Percentiles rank a stretch among this genome's conserved stretches.
These are phyloP conservation scores for Whalleya microplaca DNA, from an alignment of 2,329 filamentous ascomycete species.

Conservation along the genomic window DNA sequence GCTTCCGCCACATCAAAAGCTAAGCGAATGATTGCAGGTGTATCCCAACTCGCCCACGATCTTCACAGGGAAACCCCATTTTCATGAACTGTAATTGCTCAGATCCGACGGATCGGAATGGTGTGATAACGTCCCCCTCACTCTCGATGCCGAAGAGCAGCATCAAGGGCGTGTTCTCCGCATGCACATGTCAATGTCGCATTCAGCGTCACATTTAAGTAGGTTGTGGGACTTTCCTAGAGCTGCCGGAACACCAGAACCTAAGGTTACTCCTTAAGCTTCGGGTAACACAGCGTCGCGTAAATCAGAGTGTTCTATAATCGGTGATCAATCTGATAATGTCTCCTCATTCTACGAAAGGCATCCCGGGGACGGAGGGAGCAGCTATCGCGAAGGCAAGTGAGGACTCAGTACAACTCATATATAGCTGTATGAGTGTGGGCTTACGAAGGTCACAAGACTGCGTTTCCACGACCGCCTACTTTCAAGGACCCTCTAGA, in stretches of 20 bases:
- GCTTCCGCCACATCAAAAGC: background rate
- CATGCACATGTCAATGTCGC: background rate
- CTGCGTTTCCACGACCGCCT: conserved; percentile 21
- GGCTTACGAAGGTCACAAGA: conserved; percentile 7
- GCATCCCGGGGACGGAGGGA: background rate
- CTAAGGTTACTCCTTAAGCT: background rate
- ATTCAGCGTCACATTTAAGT: background rate
- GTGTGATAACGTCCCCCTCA: background rate
- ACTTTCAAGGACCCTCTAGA: conserved; percentile 36
- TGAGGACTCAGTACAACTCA: background rate
- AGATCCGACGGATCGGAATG: background rate
- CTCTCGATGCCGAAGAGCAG: background rate
- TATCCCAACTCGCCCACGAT: too few relatives aligned
- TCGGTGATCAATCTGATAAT: conserved; percentile 3
- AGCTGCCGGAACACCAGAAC: background rate
- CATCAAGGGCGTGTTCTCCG: background rate
- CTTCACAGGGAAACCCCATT: background rate
- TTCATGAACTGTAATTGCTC: background rate
- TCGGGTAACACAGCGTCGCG: background rate
- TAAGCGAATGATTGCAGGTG: too few relatives aligned
- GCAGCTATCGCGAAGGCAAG: conserved; percentile 18
- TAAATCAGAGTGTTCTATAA: background rate
- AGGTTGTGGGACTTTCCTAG: background rate
- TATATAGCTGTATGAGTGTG: background rate
- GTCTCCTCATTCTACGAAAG: conserved; percentile 26